Conservation (phyloP, 345 rosid species). For the Salix purpurea region DNA sequence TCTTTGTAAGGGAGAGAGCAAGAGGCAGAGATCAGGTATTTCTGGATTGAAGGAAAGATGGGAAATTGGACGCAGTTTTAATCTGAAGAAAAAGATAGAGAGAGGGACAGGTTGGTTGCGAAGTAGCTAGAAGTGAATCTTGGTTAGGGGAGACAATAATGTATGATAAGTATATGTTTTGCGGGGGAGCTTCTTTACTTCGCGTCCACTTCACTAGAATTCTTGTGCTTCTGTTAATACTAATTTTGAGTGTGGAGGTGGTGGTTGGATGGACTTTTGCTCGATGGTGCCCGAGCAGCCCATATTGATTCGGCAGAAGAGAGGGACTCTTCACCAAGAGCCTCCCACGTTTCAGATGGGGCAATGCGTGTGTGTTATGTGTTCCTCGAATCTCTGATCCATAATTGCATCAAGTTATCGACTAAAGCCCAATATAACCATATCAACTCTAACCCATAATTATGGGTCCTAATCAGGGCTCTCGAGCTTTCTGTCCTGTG, state of each 20-base stretch:
- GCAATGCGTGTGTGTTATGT: not conserved
- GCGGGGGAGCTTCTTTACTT: constrained; percentile 46
- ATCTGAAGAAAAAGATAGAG: constrained; percentile 2
- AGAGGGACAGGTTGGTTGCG: not conserved
- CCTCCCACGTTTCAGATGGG: constrained; percentile 18
- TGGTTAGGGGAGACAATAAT: constrained; percentile 4
- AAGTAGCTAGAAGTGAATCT: constrained; percentile 12
- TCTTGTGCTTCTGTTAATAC: constrained; percentile 1
- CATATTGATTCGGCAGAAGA: constrained; percentile 8
- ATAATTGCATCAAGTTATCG: not conserved
- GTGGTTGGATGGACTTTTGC: not conserved
- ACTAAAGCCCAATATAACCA: not conserved
- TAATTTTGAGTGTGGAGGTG: not conserved
- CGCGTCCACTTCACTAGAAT: constrained; percentile 61
- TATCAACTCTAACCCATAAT: not conserved
- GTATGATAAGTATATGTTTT: constrained; percentile 19
- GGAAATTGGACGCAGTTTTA: constrained; percentile 10
- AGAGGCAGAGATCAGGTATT: not conserved
- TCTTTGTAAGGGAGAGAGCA: constrained; percentile 1
- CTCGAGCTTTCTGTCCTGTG: not conserved
- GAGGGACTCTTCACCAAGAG: constrained; percentile 26
- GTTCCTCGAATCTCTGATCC: not conserved
- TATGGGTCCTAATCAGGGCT: not conserved
- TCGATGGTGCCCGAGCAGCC: not conserved
- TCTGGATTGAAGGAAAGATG: constrained; percentile 6